Base-by-base conservation (phyloP, 176 grass and related monocot genomes). In the Cenchrus americanus region DNA sequence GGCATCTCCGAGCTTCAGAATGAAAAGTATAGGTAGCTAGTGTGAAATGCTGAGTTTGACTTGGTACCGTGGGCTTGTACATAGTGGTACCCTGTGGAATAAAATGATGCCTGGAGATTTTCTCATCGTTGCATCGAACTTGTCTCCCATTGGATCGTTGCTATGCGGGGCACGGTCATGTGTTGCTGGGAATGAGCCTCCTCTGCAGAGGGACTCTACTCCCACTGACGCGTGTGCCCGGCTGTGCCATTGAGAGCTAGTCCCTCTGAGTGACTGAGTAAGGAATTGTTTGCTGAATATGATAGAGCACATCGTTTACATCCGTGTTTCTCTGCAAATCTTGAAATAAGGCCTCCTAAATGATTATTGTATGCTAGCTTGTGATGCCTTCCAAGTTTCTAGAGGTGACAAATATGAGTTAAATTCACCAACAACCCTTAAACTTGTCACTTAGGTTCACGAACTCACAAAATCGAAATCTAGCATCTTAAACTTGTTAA, bases 1-100 rank as follows among this genome's bases (percentile, higher is more conserved):
- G 51, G 15, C 23, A 42, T 66, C 30, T 86, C 43, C 59, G n/a
- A 42, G 17, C 51, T 57, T 37, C 69, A 48, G 68, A 51, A 63
- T 9, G 0, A 40, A 14, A 37, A 66, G 24, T 10, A 54, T 41
- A 62, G 75, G 15, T 67, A 82, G 27, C 27, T 30, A 30, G 88
- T 55, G 1, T 79, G 43, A 53, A 11, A 19, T 43, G 0, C 15
- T n/a, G 79, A 68, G 80, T 68, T 75, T 52, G n/a, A 37, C 50
- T 46, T 74, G 4, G 30, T 75, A 79, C 43, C 58, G 67, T 82
- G 50, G 26, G 19, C 78, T 59, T 86, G 84, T 87, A 90, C 74
- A 90, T 79, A 9, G 42, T 82, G 62, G 8, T 73, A 73, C 34
- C 53, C 24, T 43, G 22, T 55, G 63, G 14, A 51, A 51, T 55